Conservation (phyloP, 1,284 basidiomycete genomes). For the Trichosporon faecale region DNA sequence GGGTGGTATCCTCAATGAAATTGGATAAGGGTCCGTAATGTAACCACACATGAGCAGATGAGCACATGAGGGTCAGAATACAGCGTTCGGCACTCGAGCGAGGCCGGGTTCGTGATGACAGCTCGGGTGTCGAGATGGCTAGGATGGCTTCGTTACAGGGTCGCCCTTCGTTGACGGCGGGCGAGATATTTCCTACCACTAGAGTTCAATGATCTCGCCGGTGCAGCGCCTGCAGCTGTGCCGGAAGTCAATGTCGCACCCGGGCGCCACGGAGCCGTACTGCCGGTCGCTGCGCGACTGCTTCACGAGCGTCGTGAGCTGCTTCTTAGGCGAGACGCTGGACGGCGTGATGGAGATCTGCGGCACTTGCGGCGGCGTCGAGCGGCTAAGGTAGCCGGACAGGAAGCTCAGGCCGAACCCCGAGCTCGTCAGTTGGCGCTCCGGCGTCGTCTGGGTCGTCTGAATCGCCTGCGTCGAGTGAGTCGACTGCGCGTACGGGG, state of each 20-base stretch:
- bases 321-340: slow-evolving; percentile 20
- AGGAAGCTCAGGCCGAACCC: slow-evolving; percentile 25
- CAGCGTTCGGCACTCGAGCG: background rate
- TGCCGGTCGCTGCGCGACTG: slow-evolving; percentile 16
- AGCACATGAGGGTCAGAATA: background rate
- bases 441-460: slow-evolving; percentile 14
- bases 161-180: background rate
- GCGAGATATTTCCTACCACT: slow-evolving; percentile 5
- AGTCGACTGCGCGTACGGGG: background rate
- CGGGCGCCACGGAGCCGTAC: slow-evolving; percentile 11
- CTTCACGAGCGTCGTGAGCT: slow-evolving; percentile 17
- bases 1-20: background rate
- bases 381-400: slow-evolving; percentile 24
- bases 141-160: background rate
- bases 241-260: slow-evolving; percentile 30
- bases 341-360: slow-evolving; percentile 23
- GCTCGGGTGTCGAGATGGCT: background rate
- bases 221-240: slow-evolving; percentile 32
- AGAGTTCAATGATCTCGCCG: slow-evolving; percentile 37
- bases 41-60: background rate
- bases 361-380: slow-evolving; percentile 17
- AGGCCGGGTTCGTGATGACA: too few species aligned
- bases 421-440: slow-evolving; percentile 13
- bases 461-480: background rate
- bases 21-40: background rate